Conservation (phyloP, 495 filamentous ascomycete species). For the Extremus antarcticus region DNA sequence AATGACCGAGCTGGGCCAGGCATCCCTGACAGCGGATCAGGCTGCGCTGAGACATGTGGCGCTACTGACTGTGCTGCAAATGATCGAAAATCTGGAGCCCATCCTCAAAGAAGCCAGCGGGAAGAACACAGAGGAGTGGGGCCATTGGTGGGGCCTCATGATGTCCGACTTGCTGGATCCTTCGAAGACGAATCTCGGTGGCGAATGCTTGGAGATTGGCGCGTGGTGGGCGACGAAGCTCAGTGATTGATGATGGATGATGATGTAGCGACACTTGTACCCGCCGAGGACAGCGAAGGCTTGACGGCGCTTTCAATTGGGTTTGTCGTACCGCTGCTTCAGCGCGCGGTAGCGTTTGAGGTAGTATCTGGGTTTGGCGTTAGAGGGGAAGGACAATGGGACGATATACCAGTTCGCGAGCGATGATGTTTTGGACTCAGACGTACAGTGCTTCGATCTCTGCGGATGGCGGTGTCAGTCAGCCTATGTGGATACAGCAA, state of each 20-base stretch:
- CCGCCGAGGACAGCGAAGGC: conserved; percentile 30
- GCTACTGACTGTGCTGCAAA: conserved; percentile 67
- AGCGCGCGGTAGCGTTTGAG: conserved; percentile 87
- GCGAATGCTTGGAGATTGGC: conserved; percentile 85
- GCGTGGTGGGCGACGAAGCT: conserved; percentile 74
- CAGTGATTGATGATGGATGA: not conserved
- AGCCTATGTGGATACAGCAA: conserved; percentile 1
- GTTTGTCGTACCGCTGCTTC: conserved; percentile 59
- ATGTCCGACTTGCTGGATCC: conserved; percentile 71
- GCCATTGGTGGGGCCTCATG: conserved; percentile 79
- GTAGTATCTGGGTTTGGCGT: conserved; percentile 59
- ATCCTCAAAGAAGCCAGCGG: conserved; percentile 69
- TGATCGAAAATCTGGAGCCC: conserved; percentile 82
- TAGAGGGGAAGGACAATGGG: conserved; percentile 17
- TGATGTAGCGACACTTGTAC: no score
- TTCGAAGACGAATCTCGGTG: conserved; percentile 48
- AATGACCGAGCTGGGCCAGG: conserved; percentile 29
- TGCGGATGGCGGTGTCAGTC: conserved; percentile 21
- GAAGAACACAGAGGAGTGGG: conserved; percentile 86
- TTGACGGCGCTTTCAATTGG: not conserved
- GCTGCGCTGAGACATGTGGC: conserved; percentile 66
- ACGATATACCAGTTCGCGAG: conserved; percentile 7
- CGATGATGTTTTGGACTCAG: not conserved
- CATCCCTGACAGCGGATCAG: conserved; percentile 57
- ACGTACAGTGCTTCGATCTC: conserved; percentile 89